phyloP scores from a whole-genome alignment of 1,284 basidiomycete species.

The Ganoderma multipileum region DNA sequence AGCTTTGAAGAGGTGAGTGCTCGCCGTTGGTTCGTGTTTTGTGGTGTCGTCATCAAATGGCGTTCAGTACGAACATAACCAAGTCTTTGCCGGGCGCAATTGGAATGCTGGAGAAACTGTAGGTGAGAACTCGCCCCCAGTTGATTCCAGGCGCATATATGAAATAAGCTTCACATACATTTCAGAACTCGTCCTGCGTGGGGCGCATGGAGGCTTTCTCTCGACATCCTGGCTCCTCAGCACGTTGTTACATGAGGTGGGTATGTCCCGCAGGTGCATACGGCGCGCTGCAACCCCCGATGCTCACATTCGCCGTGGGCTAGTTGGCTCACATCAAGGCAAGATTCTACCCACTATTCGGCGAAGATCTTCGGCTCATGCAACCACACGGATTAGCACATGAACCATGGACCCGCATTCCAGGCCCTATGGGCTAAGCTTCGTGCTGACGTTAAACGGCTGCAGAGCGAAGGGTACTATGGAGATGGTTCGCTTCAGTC shows the following conservation, averaged over 20 bases:
- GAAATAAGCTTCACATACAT: neutral
- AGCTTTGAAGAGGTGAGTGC: conserved; percentile 76
- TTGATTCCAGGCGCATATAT: neutral
- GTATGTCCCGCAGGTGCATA: conserved; percentile 20
- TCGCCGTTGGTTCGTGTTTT: too few relatives aligned
- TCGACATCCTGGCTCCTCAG: conserved; percentile 75
- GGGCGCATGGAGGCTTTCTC: conserved; percentile 62
- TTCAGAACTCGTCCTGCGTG: conserved; percentile 75
- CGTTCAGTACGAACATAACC: conserved; percentile 74
- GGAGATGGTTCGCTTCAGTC: conserved; percentile 65
- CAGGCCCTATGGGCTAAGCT: conserved; percentile 75
- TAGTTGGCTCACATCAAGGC: conserved; percentile 84
- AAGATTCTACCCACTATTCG: conserved; percentile 19
- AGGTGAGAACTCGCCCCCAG: conserved; percentile 51
- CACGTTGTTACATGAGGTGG: conserved; percentile 83
- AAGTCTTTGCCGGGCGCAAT: conserved; percentile 79
- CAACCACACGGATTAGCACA: conserved; percentile 56
- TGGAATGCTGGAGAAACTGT: conserved; percentile 83
- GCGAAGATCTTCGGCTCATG: neutral
- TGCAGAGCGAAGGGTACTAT: conserved; percentile 77
- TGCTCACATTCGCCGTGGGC: neutral
- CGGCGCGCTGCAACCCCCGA: neutral
- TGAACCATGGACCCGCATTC: conserved; percentile 78
- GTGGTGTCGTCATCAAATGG: neutral
- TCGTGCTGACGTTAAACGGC: conserved; percentile 64